Evolutionary conservation across 257 asterid genomes (phyloP).

Genomic region (Fraxinus americana): DNA sequence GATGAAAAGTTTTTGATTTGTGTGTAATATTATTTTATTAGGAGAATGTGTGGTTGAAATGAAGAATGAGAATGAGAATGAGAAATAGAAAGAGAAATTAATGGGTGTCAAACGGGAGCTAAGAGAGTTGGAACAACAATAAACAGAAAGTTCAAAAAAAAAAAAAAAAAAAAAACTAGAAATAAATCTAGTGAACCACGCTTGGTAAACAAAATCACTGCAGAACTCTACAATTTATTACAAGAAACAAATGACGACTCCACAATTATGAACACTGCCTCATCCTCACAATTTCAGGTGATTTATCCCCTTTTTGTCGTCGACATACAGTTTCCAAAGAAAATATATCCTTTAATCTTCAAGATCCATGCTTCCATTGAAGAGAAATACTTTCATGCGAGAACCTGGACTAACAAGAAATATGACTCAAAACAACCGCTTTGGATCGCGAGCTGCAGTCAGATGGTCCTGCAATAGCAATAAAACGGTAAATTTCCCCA

Average conservation of each 20-base stretch:
- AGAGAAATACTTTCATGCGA: constrained; percentile 16
- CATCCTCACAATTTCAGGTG: constrained; percentile 1
- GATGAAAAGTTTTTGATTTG: no score
- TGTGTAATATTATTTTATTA: no score
- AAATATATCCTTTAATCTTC: constrained; percentile 7
- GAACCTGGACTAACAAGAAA: constrained; percentile 9
- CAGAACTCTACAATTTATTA: constrained; percentile 21
- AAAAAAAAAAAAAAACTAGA: background rate
- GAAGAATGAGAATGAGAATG: no score
- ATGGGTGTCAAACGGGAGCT: no score
- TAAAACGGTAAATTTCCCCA: background rate
- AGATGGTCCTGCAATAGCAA: constrained; percentile 77
- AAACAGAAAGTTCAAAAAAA: background rate
- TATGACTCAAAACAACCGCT: constrained; percentile 46
- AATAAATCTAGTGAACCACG: background rate
- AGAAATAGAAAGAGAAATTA: no score
- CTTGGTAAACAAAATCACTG: constrained; percentile 1
- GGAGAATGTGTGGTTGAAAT: no score
- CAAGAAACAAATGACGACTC: constrained; percentile 28
- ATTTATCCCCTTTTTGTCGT: constrained; percentile 10
- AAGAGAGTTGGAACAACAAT: background rate
- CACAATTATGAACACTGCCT: constrained; percentile 27
- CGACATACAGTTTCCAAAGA: constrained; percentile 2
- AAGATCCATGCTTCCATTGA: constrained; percentile 12
- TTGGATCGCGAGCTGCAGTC: constrained; percentile 86